Evolutionary conservation across 1,284 basidiomycete species (phyloP).

Genomic region (Melampsora americana): DNA sequence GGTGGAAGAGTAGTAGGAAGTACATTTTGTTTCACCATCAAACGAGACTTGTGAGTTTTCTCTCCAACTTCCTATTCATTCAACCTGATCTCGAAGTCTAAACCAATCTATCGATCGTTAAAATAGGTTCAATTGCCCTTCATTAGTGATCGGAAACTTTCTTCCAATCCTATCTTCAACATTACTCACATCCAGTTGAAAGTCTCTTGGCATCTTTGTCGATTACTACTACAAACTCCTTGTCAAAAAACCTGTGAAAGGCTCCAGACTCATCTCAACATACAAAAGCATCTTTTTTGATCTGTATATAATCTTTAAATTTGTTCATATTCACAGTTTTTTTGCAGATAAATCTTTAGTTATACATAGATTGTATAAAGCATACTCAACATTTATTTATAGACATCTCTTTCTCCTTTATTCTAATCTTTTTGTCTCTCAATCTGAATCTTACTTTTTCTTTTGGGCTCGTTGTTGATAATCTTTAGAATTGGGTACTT

Average conservation of each 20-base stretch:
- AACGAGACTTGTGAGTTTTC: constrained; percentile 75
- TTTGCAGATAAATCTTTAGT: not conserved
- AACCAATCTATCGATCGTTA: not conserved
- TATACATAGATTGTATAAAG: constrained; percentile 8
- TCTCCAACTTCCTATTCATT: not conserved
- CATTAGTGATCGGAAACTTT: constrained; percentile 48
- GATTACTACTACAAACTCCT: too few species aligned
- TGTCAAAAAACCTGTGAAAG: too few species aligned
- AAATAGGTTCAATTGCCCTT: constrained; percentile 46
- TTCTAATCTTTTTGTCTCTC: not conserved
- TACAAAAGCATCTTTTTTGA: too few species aligned
- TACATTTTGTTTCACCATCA: constrained; percentile 88
- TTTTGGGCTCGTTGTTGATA: not conserved
- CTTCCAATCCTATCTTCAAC: constrained; percentile 46
- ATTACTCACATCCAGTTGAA: too few species aligned
- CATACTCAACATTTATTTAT: not conserved
- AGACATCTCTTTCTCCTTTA: not conserved
- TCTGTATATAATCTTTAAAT: too few species aligned
- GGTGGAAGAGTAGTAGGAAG: constrained; percentile 76
- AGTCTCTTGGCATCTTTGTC: too few species aligned
- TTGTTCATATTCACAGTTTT: too few species aligned
- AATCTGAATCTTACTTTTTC: not conserved
- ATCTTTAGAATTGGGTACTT: too few species aligned
- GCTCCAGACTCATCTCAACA: too few species aligned
- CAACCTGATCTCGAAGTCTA: not conserved